Base-by-base conservation (phyloP, 768 basidiomycete species). In the Kwoniella newhampshirensis region DNA sequence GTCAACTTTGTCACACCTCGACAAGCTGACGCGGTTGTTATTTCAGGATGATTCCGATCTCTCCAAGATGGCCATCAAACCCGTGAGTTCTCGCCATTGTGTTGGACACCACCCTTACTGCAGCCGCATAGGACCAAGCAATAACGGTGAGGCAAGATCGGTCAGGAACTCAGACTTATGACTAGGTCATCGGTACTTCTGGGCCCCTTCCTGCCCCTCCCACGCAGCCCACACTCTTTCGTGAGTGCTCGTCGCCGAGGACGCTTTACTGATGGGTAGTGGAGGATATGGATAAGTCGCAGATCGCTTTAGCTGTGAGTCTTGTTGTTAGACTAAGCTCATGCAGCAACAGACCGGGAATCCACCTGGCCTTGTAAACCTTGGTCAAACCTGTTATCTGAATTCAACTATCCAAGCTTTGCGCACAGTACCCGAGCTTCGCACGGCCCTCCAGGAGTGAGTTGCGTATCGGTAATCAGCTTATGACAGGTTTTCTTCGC, bases 321-420 rank as follows among this genome's bases (percentile, higher is more conserved):
- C n/a, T 43, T n/a, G 23, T n/a, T 17, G 23, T 51, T 30, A 40
- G 51, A 45, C 2, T 52, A 2, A n/a, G 11, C 45, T 47, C 41
- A 53, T 18, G 9, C 17, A n/a, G 9, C 27, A 35, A 30, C 23
- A 75, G 69, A 48, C 61, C 5, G 43, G 46, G 7, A 50, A 57
- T 5, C 71, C 74, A 0, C 61, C 67, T 5, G 76, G 76, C 8
- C 60, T 77, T 15, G 55, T 71, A 50, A 77, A 77, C 69, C 79
- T 93, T 35, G 92, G 94, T 32, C 97, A 97, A 73, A 97, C 93
- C 0, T 97, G 94, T 70, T 99, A 99, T 78, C 91, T 97, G 87
- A 98, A 94, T 73, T 85, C 96, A 0, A 91, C 89, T 1, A 80
- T 98, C 1, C 96, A 99, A 79, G 86, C 88, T n/a, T 82, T 99